Conservation (phyloP, 1,284 basidiomycete species). For the Marasmius sp. region DNA sequence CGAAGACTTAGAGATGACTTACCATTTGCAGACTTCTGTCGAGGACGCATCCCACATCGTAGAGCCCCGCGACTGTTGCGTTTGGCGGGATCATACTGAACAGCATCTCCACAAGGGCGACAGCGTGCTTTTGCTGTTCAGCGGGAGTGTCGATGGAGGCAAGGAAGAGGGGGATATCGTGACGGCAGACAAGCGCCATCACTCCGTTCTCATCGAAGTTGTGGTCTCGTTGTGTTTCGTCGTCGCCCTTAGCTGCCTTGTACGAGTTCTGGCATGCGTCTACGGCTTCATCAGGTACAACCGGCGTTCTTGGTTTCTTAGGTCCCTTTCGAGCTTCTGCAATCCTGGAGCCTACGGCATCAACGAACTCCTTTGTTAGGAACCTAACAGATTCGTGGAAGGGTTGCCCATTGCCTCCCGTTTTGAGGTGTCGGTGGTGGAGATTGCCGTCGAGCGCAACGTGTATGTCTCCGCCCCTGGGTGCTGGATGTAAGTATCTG, state of each 20-base stretch:
- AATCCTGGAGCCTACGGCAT: neutral
- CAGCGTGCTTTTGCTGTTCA: slow-evolving; percentile 38
- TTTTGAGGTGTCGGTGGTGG: no score
- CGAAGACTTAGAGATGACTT: slow-evolving; percentile 7
- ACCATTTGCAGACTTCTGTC: slow-evolving; percentile 31
- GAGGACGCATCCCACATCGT: slow-evolving; percentile 40
- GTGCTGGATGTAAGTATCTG: no score
- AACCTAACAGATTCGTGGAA: neutral
- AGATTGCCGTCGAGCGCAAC: no score
- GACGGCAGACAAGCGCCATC: slow-evolving; percentile 22
- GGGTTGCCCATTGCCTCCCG: no score
- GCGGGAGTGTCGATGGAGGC: slow-evolving; percentile 41
- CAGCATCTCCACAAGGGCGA: slow-evolving; percentile 32
- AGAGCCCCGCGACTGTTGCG: no score
- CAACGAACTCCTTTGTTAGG: neutral
- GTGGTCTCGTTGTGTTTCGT: no score
- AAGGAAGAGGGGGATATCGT: slow-evolving; percentile 36
- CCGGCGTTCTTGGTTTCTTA: neutral
- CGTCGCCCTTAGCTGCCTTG: no score
- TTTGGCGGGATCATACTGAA: slow-evolving; percentile 24
- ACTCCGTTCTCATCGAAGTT: no score
- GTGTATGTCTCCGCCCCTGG: no score
- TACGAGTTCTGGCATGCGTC: no score
- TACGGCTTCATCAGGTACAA: no score
- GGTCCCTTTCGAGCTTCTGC: neutral